phyloP scores from a whole-genome alignment of 768 basidiomycete species.

The Mycena maculata region DNA sequence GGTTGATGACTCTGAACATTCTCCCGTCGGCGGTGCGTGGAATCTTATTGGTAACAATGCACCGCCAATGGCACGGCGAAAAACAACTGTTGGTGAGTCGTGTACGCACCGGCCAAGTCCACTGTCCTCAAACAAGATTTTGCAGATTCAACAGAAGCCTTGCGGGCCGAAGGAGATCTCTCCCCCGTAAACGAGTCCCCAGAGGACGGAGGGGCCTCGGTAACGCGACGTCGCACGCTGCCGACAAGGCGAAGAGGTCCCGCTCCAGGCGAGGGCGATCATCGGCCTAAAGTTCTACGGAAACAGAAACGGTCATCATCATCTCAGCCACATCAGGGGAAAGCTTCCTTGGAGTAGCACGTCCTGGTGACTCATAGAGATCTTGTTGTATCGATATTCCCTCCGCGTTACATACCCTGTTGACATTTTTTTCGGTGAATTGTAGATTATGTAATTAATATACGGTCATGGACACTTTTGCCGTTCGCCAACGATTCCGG shows the following conservation, averaged over 20 bases:
- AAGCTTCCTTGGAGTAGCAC: slow-evolving; percentile 18
- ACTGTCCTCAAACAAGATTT: slow-evolving; percentile 3
- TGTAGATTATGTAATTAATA: slow-evolving; percentile 20
- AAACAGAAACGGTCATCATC: slow-evolving; percentile 64
- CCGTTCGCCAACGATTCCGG: too few relatives aligned
- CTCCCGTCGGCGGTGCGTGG: slow-evolving; percentile 62
- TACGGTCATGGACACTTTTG: not conserved
- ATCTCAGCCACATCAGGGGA: slow-evolving; percentile 46
- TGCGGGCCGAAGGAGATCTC: slow-evolving; percentile 49
- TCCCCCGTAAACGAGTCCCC: slow-evolving; percentile 63
- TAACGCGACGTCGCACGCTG: slow-evolving; percentile 74
- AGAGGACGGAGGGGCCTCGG: slow-evolving; percentile 47
- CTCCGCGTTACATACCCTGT: slow-evolving; percentile 22
- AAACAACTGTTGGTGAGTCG: slow-evolving; percentile 43
- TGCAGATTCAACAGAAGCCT: slow-evolving; percentile 41
- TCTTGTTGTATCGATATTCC: slow-evolving; percentile 27
- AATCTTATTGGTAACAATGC: slow-evolving; percentile 55
- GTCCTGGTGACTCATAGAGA: not conserved
- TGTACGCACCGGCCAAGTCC: slow-evolving; percentile 5
- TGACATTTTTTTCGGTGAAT: slow-evolving; percentile 15
- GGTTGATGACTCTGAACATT: slow-evolving; percentile 61
- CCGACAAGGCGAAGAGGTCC: slow-evolving; percentile 57
- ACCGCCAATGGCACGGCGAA: slow-evolving; percentile 46
- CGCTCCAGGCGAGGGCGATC: slow-evolving; percentile 25
- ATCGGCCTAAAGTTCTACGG: slow-evolving; percentile 56